Base-by-base conservation (phyloP, 2,329 filamentous ascomycete genomes). In the Fusarium sp. region DNA sequence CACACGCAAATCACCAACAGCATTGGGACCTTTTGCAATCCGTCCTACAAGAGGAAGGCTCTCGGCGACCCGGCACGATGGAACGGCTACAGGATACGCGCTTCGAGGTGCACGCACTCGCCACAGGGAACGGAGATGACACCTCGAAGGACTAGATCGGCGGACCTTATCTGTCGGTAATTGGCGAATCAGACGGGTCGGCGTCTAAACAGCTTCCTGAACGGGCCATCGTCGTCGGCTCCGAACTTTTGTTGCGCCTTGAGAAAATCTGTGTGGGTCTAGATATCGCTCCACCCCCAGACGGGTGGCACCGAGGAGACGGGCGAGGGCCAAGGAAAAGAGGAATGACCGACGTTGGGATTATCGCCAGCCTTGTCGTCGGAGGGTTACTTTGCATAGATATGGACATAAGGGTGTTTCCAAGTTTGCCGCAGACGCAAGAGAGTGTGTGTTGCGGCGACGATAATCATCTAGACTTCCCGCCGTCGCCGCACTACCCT, bases 291-390 rank as follows among this genome's bases (percentile, higher is more conserved):
- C 71, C 71, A 74, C 71, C 71, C 70, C 71, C 71, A n/a, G 70
- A 65, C 71, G 71, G 71, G 71, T 74, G 71, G 71, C 71, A 74
- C 71, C 63, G 71, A 74, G 65, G 33, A 54, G 63, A 68, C 45
- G 69, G 57, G 59, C 11, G 66, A 70, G 69, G 57, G 18, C 29
- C 25, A 52, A n/a, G 47, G 42, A 52, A 29, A 29, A 29, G 47
- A 52, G 47, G 18, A 29, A 31, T 52, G 47, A 29, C 18, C 47
- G 47, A 6, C 27, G 25, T 11, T 31, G 6, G 25, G 25, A 29
- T 52, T 52, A 52, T 52, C 47, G 38, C 68, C 57, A 58, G 58
- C 45, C 27, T 58, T 58, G 40, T 66, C 35, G 42, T 5, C 66
- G 35, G 33, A 22, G 36, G 66, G 54, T 72, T 69, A 47, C 64